A percentile compares a stretch with the other conserved stretches of the same genome.
These are phyloP conservation scores for Pseudogymnoascus sp. DNA, from an alignment of 2,329 filamentous ascomycete species.

Conservation along the genomic window DNA sequence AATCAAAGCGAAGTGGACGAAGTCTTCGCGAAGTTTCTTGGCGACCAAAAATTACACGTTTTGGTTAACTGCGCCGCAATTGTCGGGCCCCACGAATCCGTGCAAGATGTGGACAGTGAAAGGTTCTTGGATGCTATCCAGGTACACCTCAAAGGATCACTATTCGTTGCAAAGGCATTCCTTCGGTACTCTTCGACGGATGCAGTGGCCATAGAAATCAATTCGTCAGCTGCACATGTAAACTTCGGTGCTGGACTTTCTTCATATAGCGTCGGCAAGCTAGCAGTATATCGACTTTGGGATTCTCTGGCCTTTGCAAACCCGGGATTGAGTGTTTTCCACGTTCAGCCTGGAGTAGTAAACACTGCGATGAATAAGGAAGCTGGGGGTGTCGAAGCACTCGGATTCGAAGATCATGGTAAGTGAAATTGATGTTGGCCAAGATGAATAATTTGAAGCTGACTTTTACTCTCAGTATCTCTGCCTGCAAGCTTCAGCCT, in stretches of 20 bases:
- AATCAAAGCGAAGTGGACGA: constrained; percentile 27
- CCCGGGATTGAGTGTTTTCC: constrained; percentile 26
- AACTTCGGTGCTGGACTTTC: constrained; percentile 22
- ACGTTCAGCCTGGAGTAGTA: constrained; percentile 30
- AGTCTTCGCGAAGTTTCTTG: constrained; percentile 28
- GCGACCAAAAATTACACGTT: constrained; percentile 32
- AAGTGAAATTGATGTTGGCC: constrained; percentile 15
- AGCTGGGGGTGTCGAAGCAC: constrained; percentile 19
- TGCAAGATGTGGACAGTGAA: constrained; percentile 26
- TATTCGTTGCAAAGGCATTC: constrained; percentile 31
- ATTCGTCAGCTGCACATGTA: constrained; percentile 31
- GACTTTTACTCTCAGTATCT: constrained; percentile 18
- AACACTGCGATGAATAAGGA: constrained; percentile 26
- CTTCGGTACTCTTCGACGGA: constrained; percentile 27
- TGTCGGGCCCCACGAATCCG: constrained; percentile 24
- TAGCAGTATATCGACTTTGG: constrained; percentile 28
- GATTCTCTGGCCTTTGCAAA: constrained; percentile 25
- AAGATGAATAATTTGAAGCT: constrained; percentile 13
- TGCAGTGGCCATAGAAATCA: constrained; percentile 32
- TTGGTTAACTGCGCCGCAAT: constrained; percentile 35
- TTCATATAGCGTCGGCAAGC: constrained; percentile 27
- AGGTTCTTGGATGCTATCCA: constrained; percentile 31
- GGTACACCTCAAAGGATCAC: constrained; percentile 29
- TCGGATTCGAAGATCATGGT: constrained; percentile 27
- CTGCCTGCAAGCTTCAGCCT: constrained; percentile 20